A percentile compares a stretch with the other conserved stretches of the same genome.
phyloP scores from a whole-genome alignment of 73 alveolate species.

The Tetrahymena elliotti region DNA sequence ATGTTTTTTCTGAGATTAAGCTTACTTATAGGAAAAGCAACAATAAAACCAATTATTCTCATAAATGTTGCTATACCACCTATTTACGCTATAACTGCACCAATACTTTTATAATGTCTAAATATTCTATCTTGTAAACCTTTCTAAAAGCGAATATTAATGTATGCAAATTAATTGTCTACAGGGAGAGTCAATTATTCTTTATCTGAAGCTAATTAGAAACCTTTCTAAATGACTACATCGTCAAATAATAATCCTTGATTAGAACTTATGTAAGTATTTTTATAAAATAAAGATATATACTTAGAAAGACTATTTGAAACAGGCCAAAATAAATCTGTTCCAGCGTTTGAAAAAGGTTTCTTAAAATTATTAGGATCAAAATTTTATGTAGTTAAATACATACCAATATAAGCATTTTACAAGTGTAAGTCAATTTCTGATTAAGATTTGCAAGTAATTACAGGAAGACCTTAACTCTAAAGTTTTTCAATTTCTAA shows the following conservation, averaged over 20 bases:
- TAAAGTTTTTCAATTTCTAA: neutral
- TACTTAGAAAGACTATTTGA: neutral
- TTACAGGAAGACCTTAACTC: neutral
- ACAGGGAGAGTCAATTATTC: neutral
- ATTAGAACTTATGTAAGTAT: neutral
- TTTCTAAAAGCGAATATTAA: neutral
- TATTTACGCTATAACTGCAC: neutral
- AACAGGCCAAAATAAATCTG: neutral
- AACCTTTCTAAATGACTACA: neutral
- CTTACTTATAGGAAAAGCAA: neutral
- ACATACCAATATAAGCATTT: neutral
- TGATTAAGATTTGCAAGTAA: neutral
- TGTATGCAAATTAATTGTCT: neutral
- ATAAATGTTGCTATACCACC: neutral
- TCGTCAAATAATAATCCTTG: neutral
- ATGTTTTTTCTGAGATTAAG: neutral
- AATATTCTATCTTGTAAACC: neutral
- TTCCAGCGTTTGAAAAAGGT: neutral
- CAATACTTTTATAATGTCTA: neutral
- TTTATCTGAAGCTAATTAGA: neutral
- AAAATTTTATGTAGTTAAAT: neutral
- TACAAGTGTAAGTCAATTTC: neutral
- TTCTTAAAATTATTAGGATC: neutral
- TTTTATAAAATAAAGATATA: neutral
- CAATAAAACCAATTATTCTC: neutral